Conservation (phyloP, 2,329 filamentous ascomycete species). For the Sordariomycetes sp. region DNA sequence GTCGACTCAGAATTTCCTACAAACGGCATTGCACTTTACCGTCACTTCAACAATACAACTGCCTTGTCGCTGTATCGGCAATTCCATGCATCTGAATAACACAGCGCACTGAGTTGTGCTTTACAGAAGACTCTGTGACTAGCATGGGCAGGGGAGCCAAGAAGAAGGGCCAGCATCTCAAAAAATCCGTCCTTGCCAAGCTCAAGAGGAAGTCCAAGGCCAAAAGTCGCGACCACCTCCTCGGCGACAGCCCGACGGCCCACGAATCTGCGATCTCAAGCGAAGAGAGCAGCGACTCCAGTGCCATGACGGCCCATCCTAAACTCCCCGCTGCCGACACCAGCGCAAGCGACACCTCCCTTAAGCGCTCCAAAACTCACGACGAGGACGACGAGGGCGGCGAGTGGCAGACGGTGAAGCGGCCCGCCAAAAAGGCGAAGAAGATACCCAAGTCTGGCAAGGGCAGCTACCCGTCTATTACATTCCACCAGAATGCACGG, state of each 20-base stretch:
- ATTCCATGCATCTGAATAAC: too few species aligned
- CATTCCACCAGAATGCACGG: constrained; percentile 47
- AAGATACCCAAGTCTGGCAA: constrained; percentile 46
- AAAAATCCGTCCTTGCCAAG: background rate
- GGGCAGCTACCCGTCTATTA: constrained; percentile 49
- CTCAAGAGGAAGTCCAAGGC: background rate
- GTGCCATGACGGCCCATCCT: background rate
- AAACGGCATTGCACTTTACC: too few species aligned
- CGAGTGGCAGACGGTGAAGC: constrained; percentile 48
- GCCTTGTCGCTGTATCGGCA: too few species aligned
- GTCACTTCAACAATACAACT: too few species aligned
- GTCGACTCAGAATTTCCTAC: too few species aligned
- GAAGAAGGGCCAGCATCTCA: background rate
- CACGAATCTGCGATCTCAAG: background rate
- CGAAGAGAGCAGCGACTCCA: constrained; percentile 1
- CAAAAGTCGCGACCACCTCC: background rate
- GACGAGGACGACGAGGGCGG: constrained; percentile 28
- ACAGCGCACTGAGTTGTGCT: too few species aligned
- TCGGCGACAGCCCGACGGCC: background rate
- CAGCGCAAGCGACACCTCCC: constrained; percentile 24
- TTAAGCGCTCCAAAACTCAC: constrained; percentile 41
- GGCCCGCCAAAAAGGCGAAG: constrained; percentile 50
- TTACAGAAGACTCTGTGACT: too few species aligned
- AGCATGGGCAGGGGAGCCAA: constrained; percentile 1
- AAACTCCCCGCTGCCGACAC: background rate